phyloP scores from a whole-genome alignment of 2,329 filamentous ascomycete genomes.

The Alternaria sp. region DNA sequence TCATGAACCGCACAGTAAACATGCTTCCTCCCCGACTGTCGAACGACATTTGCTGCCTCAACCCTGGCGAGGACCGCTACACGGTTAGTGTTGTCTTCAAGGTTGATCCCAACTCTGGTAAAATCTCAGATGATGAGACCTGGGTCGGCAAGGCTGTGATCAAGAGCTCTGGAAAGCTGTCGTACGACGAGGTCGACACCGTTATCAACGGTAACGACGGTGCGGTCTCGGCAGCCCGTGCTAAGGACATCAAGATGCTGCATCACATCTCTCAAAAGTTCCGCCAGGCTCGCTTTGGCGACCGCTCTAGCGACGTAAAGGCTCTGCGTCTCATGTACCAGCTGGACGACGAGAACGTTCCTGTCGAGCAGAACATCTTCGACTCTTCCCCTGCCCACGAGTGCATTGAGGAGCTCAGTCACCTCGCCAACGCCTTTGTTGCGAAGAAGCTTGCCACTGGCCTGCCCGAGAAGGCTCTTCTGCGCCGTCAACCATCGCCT shows the following conservation, averaged over 20 bases:
- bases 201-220: slow-evolving; percentile 76
- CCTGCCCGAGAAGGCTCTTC: slow-evolving; percentile 89
- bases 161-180: slow-evolving; percentile 87
- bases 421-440: slow-evolving; percentile 90
- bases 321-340: slow-evolving; percentile 90
- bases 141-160: slow-evolving; percentile 96
- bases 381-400: slow-evolving; percentile 89
- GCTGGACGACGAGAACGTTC: slow-evolving; percentile 97
- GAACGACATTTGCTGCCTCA: slow-evolving; percentile 85
- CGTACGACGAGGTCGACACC: slow-evolving; percentile 85
- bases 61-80: slow-evolving; percentile 87
- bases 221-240: slow-evolving; percentile 70
- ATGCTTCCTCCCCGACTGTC: slow-evolving; percentile 89
- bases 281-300: slow-evolving; percentile 84
- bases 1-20: slow-evolving; percentile 87
- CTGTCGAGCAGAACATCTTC: slow-evolving; percentile 95
- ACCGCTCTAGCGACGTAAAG: slow-evolving; percentile 80
- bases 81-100: slow-evolving; percentile 94
- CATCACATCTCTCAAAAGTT: slow-evolving; percentile 87
- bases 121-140: slow-evolving; percentile 82
- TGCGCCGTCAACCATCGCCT: slow-evolving; percentile 85
- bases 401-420: slow-evolving; percentile 91
- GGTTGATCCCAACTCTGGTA: slow-evolving; percentile 81
- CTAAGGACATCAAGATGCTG: slow-evolving; percentile 82
- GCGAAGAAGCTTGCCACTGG: slow-evolving; percentile 82